Evolutionary conservation across 2,329 filamentous ascomycete genomes (phyloP).

Genomic region (Alternaria arbusti): DNA sequence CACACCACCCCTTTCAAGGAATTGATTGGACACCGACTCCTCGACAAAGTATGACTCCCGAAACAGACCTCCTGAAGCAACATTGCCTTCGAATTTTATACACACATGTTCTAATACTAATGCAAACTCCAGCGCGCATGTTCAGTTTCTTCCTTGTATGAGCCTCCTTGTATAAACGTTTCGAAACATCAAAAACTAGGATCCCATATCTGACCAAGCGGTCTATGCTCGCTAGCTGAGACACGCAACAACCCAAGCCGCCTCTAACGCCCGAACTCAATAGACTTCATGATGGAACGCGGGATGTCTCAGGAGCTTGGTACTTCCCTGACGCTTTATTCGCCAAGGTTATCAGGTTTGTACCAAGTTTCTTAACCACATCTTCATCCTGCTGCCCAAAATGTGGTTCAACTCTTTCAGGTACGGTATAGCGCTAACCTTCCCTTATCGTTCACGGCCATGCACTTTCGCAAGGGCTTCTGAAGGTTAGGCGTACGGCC

Average conservation of each 20-base stretch:
- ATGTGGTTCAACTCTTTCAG: background rate
- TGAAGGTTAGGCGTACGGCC: slow-evolving; percentile 3
- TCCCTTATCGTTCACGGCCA: background rate
- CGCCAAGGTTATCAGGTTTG: background rate
- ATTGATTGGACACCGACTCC: background rate
- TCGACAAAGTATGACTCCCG: background rate
- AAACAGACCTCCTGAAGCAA: background rate
- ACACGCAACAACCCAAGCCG: slow-evolving; percentile 2
- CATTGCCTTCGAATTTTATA: background rate
- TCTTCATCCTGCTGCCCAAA: background rate
- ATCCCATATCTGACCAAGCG: background rate
- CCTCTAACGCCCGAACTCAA: background rate
- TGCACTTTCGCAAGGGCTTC: slow-evolving; percentile 19
- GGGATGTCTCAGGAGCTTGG: background rate
- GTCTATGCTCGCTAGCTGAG: background rate
- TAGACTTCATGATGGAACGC: background rate
- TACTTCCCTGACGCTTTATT: background rate
- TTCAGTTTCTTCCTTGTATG: background rate
- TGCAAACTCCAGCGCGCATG: background rate
- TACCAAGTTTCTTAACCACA: background rate
- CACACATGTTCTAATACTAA: background rate
- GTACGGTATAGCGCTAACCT: background rate
- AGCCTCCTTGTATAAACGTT: background rate
- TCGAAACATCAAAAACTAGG: background rate
- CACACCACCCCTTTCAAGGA: background rate